Base-by-base conservation (phyloP, 345 rosid species). In the Brassica nigra region DNA sequence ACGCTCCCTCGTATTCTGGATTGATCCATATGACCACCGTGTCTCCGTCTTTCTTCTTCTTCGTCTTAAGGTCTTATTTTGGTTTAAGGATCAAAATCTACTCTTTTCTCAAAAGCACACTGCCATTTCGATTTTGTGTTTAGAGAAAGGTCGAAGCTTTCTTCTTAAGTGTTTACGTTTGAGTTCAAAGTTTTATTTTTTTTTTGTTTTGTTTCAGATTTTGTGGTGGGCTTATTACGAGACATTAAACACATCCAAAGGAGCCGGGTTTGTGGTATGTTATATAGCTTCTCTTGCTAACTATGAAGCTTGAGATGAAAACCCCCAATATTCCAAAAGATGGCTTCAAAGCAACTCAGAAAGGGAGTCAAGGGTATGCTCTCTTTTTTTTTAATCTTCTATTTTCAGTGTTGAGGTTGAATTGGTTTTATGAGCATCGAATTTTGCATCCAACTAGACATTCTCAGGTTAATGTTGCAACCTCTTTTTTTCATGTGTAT, bases 271-370 rank as follows among this genome's bases (percentile, higher is more conserved):
- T 68, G 84, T 84, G 86, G 73, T 84, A 82, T 86, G 85, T 76
- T 65, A 82, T 61, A 76, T 71, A 78, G 77, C 73, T 85, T 83
- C 66, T 77, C 63, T 84, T 73, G 86, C 70, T 47, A 83, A 86
- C 78, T 65, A 95, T 92, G 99, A 90, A 90, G 83, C 82, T 91
- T 87, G 91, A 91, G 61, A 84, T 74, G 80, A 81, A 85, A 76
- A 74, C 86, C 5, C 83, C 90, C 29, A 79, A 81, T 86, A 83
- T 88, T 68, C 75, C 87, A 15, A 85, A 81, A 73, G 94, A 93
- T 82, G 76, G 70, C 70, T 30, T 73, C 36, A 85, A 86, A 70
- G 84, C 84, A 55, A 84, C 78, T 39, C 90, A 81, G 75, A 88
- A 87, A 86, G 84, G 75, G 31, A 90, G 88, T 79, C 80, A 90